Percentiles rank a stretch among this genome's conserved stretches.
These are phyloP conservation scores for Macaranga tanarius DNA, from an alignment of 441 rosid species.

Conservation along the genomic window DNA sequence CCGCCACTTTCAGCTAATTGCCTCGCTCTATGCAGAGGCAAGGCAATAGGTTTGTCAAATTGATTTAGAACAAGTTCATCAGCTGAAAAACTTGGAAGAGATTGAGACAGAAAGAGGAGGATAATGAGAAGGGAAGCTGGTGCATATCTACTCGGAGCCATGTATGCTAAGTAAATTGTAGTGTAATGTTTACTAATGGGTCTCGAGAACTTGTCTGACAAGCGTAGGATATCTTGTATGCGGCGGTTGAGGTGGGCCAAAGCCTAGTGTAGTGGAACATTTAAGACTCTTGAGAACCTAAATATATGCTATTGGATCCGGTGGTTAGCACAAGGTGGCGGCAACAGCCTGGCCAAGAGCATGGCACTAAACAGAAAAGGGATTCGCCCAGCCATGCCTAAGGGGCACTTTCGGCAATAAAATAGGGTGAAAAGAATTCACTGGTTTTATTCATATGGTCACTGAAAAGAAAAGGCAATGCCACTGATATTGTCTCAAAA, in stretches of 20 bases:
- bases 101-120: conserved; percentile 18
- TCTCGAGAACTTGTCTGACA: neutral
- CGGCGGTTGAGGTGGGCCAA: neutral
- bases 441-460: neutral
- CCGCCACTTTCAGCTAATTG: neutral
- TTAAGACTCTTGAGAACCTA: neutral
- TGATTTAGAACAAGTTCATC: neutral
- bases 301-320: neutral
- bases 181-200: no score
- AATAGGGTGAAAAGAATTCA: neutral
- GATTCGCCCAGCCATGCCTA: neutral
- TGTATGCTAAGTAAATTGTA: neutral
- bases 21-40: neutral
- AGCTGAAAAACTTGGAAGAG: conserved; percentile 25
- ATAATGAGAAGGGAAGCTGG: conserved; percentile 4
- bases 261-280: neutral
- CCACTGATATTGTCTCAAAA: neutral
- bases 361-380: neutral
- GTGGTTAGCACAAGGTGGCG: neutral
- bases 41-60: neutral
- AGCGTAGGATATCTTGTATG: neutral
- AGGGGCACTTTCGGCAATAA: neutral
- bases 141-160: conserved; percentile 1
- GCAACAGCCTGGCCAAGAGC: neutral
- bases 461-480: neutral